phyloP scores from a whole-genome alignment of 1,139 yeast genomes.

The Nakaseomyces kungkrabaensis region DNA sequence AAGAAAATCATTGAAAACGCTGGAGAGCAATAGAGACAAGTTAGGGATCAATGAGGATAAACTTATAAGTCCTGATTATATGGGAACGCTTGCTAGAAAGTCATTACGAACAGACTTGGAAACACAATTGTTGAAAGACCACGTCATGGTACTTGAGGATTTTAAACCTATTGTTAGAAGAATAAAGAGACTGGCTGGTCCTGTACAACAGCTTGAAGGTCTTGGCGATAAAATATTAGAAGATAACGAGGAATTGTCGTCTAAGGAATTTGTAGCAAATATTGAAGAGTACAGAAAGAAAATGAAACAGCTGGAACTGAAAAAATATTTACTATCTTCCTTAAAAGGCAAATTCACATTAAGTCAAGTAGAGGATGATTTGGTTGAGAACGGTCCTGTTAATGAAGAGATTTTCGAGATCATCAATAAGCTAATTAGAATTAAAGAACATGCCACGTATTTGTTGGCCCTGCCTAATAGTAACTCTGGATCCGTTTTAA shows the following conservation, averaged over 20 bases:
- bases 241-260: slow-evolving; percentile 1
- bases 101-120: slow-evolving; percentile 62
- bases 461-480: slow-evolving; percentile 60
- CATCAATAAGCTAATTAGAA: slow-evolving; percentile 50
- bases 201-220: slow-evolving; percentile 36
- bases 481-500: slow-evolving; percentile 59
- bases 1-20: slow-evolving; percentile 33
- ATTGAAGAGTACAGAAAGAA: slow-evolving; percentile 21
- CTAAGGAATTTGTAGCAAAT: slow-evolving; percentile 6
- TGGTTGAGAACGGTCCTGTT: slow-evolving; percentile 37
- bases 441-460: slow-evolving; percentile 53
- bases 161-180: slow-evolving; percentile 46
- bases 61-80: slow-evolving; percentile 43
- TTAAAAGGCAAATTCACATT: slow-evolving; percentile 61
- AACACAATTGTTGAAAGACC: slow-evolving; percentile 56
- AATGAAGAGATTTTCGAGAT: slow-evolving; percentile 54
- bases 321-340: slow-evolving; percentile 45
- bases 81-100: slow-evolving; percentile 50
- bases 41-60: slow-evolving; percentile 30
- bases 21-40: slow-evolving; percentile 36
- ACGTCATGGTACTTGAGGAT: slow-evolving; percentile 48
- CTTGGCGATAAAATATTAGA: slow-evolving; percentile 32
- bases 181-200: slow-evolving; percentile 31
- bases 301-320: slow-evolving; percentile 35
- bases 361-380: slow-evolving; percentile 60